Conservation (phyloP, 441 rosid genomes). For the Mallotus repandus region DNA sequence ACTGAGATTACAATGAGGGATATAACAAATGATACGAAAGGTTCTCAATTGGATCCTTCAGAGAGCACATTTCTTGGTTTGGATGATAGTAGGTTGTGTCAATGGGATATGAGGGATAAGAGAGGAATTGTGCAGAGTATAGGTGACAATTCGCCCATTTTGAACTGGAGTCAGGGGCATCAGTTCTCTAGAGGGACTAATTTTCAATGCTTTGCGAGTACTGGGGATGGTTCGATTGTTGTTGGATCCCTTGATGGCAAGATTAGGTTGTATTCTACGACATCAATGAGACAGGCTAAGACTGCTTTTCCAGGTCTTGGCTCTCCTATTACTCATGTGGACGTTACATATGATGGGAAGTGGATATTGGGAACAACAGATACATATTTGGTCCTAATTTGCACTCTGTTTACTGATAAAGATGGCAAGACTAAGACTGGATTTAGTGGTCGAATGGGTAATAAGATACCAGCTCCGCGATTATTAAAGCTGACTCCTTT, state of each 20-base stretch:
- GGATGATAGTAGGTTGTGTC: slow-evolving; percentile 88
- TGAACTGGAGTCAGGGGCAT: slow-evolving; percentile 93
- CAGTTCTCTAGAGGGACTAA: slow-evolving; percentile 96
- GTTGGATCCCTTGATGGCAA: slow-evolving; percentile 95
- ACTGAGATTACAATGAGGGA: slow-evolving; percentile 88
- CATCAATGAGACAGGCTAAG: slow-evolving; percentile 91
- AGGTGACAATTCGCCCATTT: slow-evolving; percentile 57
- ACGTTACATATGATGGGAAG: slow-evolving; percentile 93
- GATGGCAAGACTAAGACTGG: slow-evolving; percentile 84
- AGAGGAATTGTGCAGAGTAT: slow-evolving; percentile 89
- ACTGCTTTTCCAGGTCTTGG: slow-evolving; percentile 99
- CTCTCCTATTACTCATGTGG: slow-evolving; percentile 87
- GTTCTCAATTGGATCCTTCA: slow-evolving; percentile 89
- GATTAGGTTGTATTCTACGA: slow-evolving; percentile 78
- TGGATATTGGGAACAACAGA: slow-evolving; percentile 97
- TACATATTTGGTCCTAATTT: slow-evolving; percentile 80
- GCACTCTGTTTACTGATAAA: slow-evolving; percentile 86
- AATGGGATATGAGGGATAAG: slow-evolving; percentile 95
- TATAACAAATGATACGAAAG: slow-evolving; percentile 81
- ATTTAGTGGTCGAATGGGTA: slow-evolving; percentile 94
- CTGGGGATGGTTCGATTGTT: slow-evolving; percentile 92
- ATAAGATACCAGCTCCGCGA: slow-evolving; percentile 90
- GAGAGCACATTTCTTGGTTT: slow-evolving; percentile 88
- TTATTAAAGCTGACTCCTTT: slow-evolving; percentile 82
- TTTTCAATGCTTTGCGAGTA: slow-evolving; percentile 87